Base-by-base conservation (phyloP, 1,284 basidiomycete species). In the Leccinum subrobustum region DNA sequence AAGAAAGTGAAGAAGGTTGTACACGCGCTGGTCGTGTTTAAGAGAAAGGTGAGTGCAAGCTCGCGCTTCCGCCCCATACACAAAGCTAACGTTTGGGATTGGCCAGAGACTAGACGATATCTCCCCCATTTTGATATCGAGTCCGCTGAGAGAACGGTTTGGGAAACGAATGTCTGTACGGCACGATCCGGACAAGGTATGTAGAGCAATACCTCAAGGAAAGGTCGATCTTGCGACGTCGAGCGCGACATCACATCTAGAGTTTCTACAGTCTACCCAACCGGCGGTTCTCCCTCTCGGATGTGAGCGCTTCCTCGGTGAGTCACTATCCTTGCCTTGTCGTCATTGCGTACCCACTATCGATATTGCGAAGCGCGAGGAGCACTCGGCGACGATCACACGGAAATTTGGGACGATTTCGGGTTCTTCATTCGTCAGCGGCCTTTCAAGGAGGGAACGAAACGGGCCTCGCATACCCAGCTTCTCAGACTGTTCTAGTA, bases 91-190 rank as follows among this genome's bases (percentile, higher is more conserved):
- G 1, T 52, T 58, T 1, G 6, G 44, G 12, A 48, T 27, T 39
- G 7, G 12, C 20, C 52, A 71, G 70, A 65, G 58, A 54, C 55
- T 54, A 6, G 69, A 74, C 23, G 70, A 73, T 3, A 67, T 57
- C 47, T 65, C 66, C 3, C 67, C 70, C 14, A 67, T 70, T 51
- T 25, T 65, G 31, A 64, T 72, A 47, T 65, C 64, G 9, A 73
- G 68, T 48, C 72, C 70, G 6, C 31, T 70, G 58, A 66, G 69
- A 51, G 69, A 70, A 65, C 70, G 70, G 23, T 74, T 74, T 52
- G 72, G 72, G 27, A 70, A 70, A 42, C 64, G 72, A 29, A 70
- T 74, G 63, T 54, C 72, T 12, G 44, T 70, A 25, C 70, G 61
- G 53, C 48, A 59, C 29, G 63, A 63, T 8, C 69, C 72, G 8